Evolutionary conservation across 345 rosid genomes (phyloP), one percentile per base, ranked within the genome.

Genomic region (Bruguiera parviflora): DNA sequence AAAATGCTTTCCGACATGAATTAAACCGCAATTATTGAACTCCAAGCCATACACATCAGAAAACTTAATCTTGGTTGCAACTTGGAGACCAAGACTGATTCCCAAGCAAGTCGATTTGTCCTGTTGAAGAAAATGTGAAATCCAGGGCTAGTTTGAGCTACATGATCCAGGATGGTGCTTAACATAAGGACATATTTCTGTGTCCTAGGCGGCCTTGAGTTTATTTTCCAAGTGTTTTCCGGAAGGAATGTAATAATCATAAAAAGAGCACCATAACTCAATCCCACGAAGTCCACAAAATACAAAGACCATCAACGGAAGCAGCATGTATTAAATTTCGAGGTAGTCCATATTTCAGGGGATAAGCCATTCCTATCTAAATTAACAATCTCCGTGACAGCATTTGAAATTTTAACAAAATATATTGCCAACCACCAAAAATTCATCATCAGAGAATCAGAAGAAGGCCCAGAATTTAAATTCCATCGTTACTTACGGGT

Each of bases 1-100:
- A 68, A 87, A 73, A 72, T 72, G 68, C 65, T 81, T 82, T 51
- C 81, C 81, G 55, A 80, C 86, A 79, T 66, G 87, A 67, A 82
- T 65, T 28, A 68, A 60, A 52, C 86, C 88, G 31, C 77, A 61
- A 66, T 71, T 71, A 19, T 53, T 64, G 46, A 87, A 76, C 85
- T 91, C 97, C 57, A 84, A 90, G 58, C 88, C 89, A 80, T 94
- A 94, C 32, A 84, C 70, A 73, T 91, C 94, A 69, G 84, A 79
- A 75, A 91, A 80, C 16, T 69, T 78, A 65, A 89, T 80, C 75
- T 75, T 80, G 10, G 69, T 73, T 47, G 82, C 67, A 33, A 71
- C 53, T 47, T 74, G 73, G 52, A 82, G 82, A 25, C 24, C 58
- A 74, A 69, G 61, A 77, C 72, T 79, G 64, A 84, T 72, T 74